These are phyloP conservation scores for Schizonepeta tenuifolia DNA, from an alignment of 257 asterid species.

Conservation along the genomic window DNA sequence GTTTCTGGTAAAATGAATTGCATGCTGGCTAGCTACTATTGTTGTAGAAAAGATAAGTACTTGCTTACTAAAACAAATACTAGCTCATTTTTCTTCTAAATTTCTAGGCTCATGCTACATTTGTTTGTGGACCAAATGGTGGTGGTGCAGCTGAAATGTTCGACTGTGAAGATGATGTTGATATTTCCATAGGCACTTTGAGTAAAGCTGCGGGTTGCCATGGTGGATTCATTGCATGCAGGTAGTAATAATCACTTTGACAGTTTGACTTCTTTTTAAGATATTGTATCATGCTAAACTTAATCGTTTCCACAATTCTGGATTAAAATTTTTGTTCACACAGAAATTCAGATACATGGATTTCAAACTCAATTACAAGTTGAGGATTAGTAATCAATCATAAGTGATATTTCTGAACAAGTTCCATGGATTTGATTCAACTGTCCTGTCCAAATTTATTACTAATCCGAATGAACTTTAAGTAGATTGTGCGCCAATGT, in stretches of 20 bases:
- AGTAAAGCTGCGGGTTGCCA: slow-evolving; percentile 99
- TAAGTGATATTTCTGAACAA: slow-evolving; percentile 5
- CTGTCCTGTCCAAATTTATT: neutral
- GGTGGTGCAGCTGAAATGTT: slow-evolving; percentile 96
- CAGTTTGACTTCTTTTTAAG: neutral
- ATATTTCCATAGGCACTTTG: slow-evolving; percentile 88
- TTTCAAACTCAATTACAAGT: neutral
- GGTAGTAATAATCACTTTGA: slow-evolving; percentile 45
- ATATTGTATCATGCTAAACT: slow-evolving; percentile 1
- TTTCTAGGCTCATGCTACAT: slow-evolving; percentile 90
- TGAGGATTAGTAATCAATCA: neutral
- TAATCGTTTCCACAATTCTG: neutral
- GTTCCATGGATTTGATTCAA: neutral
- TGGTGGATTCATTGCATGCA: slow-evolving; percentile 98
- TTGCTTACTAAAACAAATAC: neutral
- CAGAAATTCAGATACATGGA: slow-evolving; percentile 4
- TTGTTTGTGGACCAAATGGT: slow-evolving; percentile 89
- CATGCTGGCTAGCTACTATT: neutral
- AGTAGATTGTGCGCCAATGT: neutral
- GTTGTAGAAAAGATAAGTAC: slow-evolving; percentile 4
- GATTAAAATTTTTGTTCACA: neutral
- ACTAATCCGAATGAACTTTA: neutral
- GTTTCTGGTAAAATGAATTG: neutral
- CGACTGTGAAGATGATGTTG: slow-evolving; percentile 78
- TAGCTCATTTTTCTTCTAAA: slow-evolving; percentile 11